These are phyloP conservation scores for Collybia nuda DNA, from an alignment of 768 basidiomycete species.

Conservation along the genomic window DNA sequence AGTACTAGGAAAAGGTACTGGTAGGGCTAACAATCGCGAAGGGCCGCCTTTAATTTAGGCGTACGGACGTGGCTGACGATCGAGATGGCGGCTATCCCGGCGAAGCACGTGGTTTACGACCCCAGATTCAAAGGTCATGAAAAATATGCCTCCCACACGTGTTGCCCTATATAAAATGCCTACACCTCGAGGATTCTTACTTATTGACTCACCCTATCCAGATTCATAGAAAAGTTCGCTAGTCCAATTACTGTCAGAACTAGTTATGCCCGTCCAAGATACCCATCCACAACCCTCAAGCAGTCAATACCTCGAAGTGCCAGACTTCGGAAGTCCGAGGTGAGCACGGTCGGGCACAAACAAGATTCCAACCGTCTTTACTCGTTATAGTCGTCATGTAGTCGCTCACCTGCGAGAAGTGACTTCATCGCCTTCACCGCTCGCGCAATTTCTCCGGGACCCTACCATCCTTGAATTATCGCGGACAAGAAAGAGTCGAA, in stretches of 20 bases:
- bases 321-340: conserved; percentile 4
- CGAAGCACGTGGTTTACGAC: too few species aligned
- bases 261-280: conserved; percentile 5
- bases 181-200: too few species aligned
- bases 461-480: conserved; percentile 38
- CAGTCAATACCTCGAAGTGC: conserved; percentile 1
- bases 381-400: conserved; percentile 25
- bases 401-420: conserved; percentile 42
- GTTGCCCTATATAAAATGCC: neutral
- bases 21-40: too few species aligned
- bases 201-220: neutral
- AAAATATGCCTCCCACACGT: neutral
- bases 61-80: too few species aligned
- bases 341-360: conserved; percentile 1
- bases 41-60: too few species aligned
- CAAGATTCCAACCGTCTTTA: neutral
- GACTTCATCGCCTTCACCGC: conserved; percentile 41
- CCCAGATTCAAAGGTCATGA: too few species aligned
- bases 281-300: neutral
- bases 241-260: neutral
- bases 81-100: too few species aligned
- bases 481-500: conserved; percentile 28
- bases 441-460: conserved; percentile 43
- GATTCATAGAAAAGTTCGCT: too few species aligned
- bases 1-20: too few species aligned